Base-by-base conservation (phyloP, 768 basidiomycete species). In the Dioszegia hungarica region DNA sequence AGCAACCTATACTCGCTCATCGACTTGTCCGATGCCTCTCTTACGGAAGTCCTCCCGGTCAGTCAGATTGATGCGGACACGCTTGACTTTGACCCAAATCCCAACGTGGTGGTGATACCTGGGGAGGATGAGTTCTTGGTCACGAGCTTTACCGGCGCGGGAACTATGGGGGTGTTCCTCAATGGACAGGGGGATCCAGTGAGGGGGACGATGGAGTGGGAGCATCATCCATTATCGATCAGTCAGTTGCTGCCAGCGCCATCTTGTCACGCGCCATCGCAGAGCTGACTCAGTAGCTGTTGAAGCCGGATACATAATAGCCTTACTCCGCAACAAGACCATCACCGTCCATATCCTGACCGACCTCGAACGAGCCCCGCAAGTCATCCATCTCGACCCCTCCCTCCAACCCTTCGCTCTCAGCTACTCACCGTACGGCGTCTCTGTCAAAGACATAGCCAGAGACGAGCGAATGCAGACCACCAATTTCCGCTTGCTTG, bases 131-230 rank as follows among this genome's bases (percentile, higher is more conserved):
- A 95, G 74, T 95, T 92, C 64, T 81, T 97, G 39, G 80, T 95
- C 20, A 79, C 90, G 15, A 88, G 88, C 1, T 92, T 87, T 83
- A 91, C 86, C 0, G 93, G 89, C 14, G 77, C 80, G 3, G 84
- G 82, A 50, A 88, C 89, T 0, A 79, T 97, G 37, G 93, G 93
- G 0, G 78, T 98, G 10, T 98, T 97, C 65, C 80, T 97, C 62
- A 89, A 83, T 14, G 83, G 85, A 0, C 82, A 84, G 1, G 92
- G 90, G 0, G 91, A 94, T 74, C 90, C 93, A 4, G 86, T 90
- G 8, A 82, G 92, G 43, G 91, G 91, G 1, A 93, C 92, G 1
- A 77, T 95, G 40, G 83, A 90, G 70, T 95, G 90, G 89, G 81
- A 84, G 2, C 82, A 79, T 47, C 85, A 93, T 78, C 89, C 91